Evolutionary conservation across 2,329 filamentous ascomycete species (phyloP), one percentile per base, ranked within the genome.

Genomic region (Fusarium metavorans): DNA sequence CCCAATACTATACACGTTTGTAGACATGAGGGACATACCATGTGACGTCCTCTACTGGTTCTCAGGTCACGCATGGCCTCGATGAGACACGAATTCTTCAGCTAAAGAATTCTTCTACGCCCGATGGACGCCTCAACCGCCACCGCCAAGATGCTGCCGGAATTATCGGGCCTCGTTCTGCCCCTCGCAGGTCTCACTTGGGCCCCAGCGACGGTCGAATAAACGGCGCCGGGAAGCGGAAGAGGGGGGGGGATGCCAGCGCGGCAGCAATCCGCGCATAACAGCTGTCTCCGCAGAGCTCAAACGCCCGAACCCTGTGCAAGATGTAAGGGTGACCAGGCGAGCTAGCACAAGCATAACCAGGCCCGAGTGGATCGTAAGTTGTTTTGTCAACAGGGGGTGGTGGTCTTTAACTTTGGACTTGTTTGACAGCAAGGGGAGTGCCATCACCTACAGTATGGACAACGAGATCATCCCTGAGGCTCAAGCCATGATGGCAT

Each of bases 341-440:
- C 37, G 32, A 61, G 58, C 37, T 61, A 61, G 41, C 59, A 50
- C 43, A n/a, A 62, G 41, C 39, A 35, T 54, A 37, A 57, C 50
- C 50, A 34, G 23, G 43, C 30, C 45, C 7, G 39, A 73, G 73
- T 62, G 66, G 63, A 45, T 43, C 64, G 41, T 35, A 45, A 39
- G 61, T 34, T 73, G 67, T 72, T 66, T 75, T 43, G 66, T 50
- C 57, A 64, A 39, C 72, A 70, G 34, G 66, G 72, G 59, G 34
- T 14, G 62, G 34, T 14, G 27, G 58, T 27, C 41, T 58, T 48
- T 10, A 18, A 30, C 43, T 60, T 64, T 50, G 45, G 18, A n/a
- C 27, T 54, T 32, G 48, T 54, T 54, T 20, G 48, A 54, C 48
- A 54, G 48, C 48, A 54, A 20, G 48, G 48, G 48, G 27, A 54